Evolutionary conservation across 495 filamentous ascomycete genomes (phyloP).

Genomic region (Lasiosphaeriaceae sp.): DNA sequence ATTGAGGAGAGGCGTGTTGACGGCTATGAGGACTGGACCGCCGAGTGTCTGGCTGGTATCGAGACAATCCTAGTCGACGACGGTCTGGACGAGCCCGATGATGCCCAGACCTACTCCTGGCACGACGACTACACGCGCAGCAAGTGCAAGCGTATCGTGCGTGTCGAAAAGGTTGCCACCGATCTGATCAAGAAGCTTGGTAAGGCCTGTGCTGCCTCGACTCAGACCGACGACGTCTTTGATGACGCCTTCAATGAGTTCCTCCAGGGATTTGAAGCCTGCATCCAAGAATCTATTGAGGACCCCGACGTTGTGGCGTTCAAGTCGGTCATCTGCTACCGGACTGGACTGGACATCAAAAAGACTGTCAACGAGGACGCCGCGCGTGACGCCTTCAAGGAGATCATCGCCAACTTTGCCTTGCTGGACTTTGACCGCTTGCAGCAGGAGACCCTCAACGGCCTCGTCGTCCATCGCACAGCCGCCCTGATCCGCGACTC

Average conservation of each 20-base stretch:
- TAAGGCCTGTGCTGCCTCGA: slow-evolving; percentile 20
- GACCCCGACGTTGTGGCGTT: slow-evolving; percentile 75
- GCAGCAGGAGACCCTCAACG: slow-evolving; percentile 59
- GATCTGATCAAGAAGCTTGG: slow-evolving; percentile 51
- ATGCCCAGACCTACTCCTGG: slow-evolving; percentile 61
- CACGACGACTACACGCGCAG: slow-evolving; percentile 63
- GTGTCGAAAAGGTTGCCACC: slow-evolving; percentile 76
- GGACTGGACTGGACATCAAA: slow-evolving; percentile 64
- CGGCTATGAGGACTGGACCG: slow-evolving; percentile 56
- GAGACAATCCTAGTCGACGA: slow-evolving; percentile 78
- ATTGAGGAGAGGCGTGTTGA: slow-evolving; percentile 53
- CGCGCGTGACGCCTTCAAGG: slow-evolving; percentile 22
- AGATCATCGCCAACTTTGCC: slow-evolving; percentile 25
- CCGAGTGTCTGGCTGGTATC: slow-evolving; percentile 67
- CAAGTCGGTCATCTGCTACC: slow-evolving; percentile 82
- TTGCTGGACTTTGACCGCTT: slow-evolving; percentile 41
- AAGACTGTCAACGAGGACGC: slow-evolving; percentile 21
- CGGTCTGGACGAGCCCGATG: slow-evolving; percentile 55
- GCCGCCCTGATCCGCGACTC: slow-evolving; percentile 48
- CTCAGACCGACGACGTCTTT: slow-evolving; percentile 15
- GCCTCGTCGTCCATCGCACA: slow-evolving; percentile 58
- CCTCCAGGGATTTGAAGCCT: slow-evolving; percentile 28
- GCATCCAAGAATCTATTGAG: slow-evolving; percentile 50
- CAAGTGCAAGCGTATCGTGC: slow-evolving; percentile 71
- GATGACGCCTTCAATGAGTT: slow-evolving; percentile 30